Conservation (phyloP, 225 moss, liverwort and hornwort species). For the Anthoceros angustus region DNA sequence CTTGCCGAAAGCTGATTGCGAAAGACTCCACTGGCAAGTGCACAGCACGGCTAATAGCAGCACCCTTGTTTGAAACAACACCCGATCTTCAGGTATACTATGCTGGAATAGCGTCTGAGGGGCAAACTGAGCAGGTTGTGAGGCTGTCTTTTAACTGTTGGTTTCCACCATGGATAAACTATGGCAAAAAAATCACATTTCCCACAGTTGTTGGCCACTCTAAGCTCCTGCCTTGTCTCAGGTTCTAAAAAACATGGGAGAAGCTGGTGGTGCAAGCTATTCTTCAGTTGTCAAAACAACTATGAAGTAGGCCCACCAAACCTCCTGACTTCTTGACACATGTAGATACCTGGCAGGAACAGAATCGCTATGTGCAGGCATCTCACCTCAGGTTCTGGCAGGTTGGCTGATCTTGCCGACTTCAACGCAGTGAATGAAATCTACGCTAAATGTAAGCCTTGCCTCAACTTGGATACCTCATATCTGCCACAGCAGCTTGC, state of each 20-base stretch:
- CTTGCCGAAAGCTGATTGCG: slow-evolving; percentile 51
- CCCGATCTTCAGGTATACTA: slow-evolving; percentile 83
- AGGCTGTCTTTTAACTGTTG: background rate
- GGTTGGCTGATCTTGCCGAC: slow-evolving; percentile 95
- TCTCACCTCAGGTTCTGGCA: slow-evolving; percentile 11
- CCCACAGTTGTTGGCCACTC: background rate
- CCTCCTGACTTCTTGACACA: background rate
- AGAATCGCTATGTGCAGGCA: background rate
- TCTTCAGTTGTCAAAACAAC: slow-evolving; percentile 83
- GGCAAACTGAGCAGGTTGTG: slow-evolving; percentile 87
- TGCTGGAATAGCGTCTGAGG: slow-evolving; percentile 8
- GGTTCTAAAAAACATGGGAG: slow-evolving; percentile 91
- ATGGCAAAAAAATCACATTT: no score
- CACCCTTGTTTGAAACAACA: slow-evolving; percentile 94
- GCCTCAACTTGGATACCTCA: no score
- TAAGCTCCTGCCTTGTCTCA: slow-evolving; percentile 11
- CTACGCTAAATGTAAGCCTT: slow-evolving; percentile 61
- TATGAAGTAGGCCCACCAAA: slow-evolving; percentile 44
- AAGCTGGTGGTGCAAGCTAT: slow-evolving; percentile 70
- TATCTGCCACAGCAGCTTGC: no score
- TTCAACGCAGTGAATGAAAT: slow-evolving; percentile 91
- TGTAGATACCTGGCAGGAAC: background rate
- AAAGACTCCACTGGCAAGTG: slow-evolving; percentile 54
- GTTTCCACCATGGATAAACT: no score
- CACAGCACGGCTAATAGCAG: slow-evolving; percentile 58